Evolutionary conservation across 345 rosid species (phyloP).

Genomic region (Eucalyptus cladocalyx): DNA sequence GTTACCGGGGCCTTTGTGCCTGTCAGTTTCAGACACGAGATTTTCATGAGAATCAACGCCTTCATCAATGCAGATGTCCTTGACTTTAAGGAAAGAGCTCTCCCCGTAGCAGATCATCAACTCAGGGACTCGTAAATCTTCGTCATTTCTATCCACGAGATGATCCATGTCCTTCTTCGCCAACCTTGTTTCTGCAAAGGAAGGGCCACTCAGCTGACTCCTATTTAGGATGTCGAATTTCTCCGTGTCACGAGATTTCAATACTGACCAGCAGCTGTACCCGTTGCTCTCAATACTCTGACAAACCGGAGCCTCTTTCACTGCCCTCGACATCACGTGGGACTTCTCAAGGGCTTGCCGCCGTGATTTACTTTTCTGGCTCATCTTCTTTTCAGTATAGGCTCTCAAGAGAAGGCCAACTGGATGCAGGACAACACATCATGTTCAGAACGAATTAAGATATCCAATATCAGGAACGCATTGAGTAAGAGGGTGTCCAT

Average conservation of each 20-base stretch:
- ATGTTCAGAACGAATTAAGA: neutral
- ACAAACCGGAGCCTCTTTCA: neutral
- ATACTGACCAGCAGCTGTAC: conserved; percentile 5
- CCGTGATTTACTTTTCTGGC: conserved; percentile 2
- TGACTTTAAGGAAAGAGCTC: conserved; percentile 35
- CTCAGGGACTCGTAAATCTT: conserved; percentile 49
- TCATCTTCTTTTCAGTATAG: conserved; percentile 5
- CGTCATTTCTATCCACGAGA: conserved; percentile 42
- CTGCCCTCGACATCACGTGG: neutral
- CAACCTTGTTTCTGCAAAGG: neutral
- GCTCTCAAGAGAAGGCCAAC: neutral
- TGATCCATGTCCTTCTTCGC: conserved; percentile 15
- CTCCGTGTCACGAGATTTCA: conserved; percentile 4
- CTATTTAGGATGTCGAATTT: neutral
- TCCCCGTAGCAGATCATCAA: conserved; percentile 61
- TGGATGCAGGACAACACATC: neutral
- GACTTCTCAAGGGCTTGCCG: conserved; percentile 4
- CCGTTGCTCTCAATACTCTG: neutral
- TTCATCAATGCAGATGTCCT: conserved; percentile 78
- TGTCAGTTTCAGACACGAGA: conserved; percentile 28
- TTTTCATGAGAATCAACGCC: conserved; percentile 45
- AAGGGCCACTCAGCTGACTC: neutral
- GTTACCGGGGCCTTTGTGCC: neutral
- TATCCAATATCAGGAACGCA: neutral
- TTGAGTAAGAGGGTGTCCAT: neutral